These are phyloP conservation scores for Chaetomiaceae sp. DNA, from an alignment of 2,329 filamentous ascomycete genomes.

Conservation along the genomic window DNA sequence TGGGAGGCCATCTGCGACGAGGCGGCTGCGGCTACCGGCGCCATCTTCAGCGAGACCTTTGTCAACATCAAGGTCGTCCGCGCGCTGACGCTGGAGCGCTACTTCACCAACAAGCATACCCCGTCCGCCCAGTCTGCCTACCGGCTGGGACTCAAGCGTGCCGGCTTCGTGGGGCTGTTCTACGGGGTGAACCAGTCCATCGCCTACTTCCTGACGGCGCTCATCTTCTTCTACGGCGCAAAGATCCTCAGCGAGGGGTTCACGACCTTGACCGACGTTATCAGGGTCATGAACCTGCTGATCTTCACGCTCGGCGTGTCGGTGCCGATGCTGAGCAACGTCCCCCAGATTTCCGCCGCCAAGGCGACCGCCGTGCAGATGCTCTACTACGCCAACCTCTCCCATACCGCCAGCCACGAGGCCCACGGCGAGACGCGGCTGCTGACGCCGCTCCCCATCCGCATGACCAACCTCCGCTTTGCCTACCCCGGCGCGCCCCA, in stretches of 20 bases:
- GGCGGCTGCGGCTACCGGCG: slow-evolving; percentile 54
- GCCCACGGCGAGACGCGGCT: slow-evolving; percentile 40
- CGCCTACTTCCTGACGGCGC: slow-evolving; percentile 66
- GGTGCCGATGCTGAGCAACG: slow-evolving; percentile 62
- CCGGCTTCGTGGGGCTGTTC: slow-evolving; percentile 62
- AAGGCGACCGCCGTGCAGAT: slow-evolving; percentile 69
- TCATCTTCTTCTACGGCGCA: slow-evolving; percentile 81
- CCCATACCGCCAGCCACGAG: slow-evolving; percentile 53
- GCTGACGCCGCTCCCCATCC: slow-evolving; percentile 40
- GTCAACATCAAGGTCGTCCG: slow-evolving; percentile 75
- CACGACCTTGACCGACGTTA: slow-evolving; percentile 52
- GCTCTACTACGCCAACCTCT: slow-evolving; percentile 63
- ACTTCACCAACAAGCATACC: slow-evolving; percentile 63
- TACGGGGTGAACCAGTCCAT: slow-evolving; percentile 75
- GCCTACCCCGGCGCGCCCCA: slow-evolving; percentile 60
- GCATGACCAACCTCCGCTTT: slow-evolving; percentile 61
- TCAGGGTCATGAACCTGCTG: slow-evolving; percentile 76
- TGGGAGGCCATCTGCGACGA: slow-evolving; percentile 70
- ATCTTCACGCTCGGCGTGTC: slow-evolving; percentile 78
- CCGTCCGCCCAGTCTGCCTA: slow-evolving; percentile 50
- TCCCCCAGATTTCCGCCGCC: slow-evolving; percentile 76
- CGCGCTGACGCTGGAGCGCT: slow-evolving; percentile 65
- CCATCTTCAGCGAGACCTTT: slow-evolving; percentile 70
- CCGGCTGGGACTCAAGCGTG: slow-evolving; percentile 60
- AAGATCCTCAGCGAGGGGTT: slow-evolving; percentile 52